These are phyloP conservation scores for Teunomyces cretensis DNA, from an alignment of 805 yeast genomes.

Conservation along the genomic window DNA sequence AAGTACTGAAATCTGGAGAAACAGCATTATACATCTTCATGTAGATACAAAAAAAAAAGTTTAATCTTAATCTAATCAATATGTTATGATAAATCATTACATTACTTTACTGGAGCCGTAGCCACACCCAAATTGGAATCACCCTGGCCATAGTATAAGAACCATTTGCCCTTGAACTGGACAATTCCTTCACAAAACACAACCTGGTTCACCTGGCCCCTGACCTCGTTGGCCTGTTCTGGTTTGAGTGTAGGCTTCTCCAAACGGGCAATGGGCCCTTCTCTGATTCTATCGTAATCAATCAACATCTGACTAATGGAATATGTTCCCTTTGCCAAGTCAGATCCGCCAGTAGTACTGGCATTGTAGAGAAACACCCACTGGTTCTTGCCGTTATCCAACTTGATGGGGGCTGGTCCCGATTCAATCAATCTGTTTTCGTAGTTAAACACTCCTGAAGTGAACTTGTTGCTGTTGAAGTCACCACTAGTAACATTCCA, in stretches of 20 bases:
- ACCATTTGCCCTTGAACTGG: conserved; percentile 42
- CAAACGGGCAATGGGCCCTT: conserved; percentile 39
- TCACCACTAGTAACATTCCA: conserved; percentile 28
- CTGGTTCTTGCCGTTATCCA: conserved; percentile 29
- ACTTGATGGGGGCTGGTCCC: conserved; percentile 42
- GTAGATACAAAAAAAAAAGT: too few relatives aligned
- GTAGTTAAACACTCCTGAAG: conserved; percentile 28
- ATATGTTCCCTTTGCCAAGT: conserved; percentile 30
- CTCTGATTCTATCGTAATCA: conserved; percentile 34
- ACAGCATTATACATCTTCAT: too few relatives aligned
- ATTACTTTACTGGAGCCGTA: conserved; percentile 16
- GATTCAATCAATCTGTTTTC: conserved; percentile 40
- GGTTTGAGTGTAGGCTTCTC: conserved; percentile 38
- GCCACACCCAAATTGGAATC: conserved; percentile 45
- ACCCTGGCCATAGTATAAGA: conserved; percentile 44
- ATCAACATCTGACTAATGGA: conserved; percentile 40
- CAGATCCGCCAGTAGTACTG: conserved; percentile 37
- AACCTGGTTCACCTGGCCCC: conserved; percentile 42
- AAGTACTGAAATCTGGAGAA: neutral
- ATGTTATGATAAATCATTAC: too few relatives aligned
- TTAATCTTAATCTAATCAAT: too few relatives aligned
- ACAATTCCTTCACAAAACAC: conserved; percentile 46
- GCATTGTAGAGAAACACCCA: conserved; percentile 41
- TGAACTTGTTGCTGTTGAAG: conserved; percentile 20
- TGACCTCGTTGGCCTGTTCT: conserved; percentile 30